Evolutionary conservation across 2,329 filamentous ascomycete species (phyloP).

Genomic region (Madurella fahalii): DNA sequence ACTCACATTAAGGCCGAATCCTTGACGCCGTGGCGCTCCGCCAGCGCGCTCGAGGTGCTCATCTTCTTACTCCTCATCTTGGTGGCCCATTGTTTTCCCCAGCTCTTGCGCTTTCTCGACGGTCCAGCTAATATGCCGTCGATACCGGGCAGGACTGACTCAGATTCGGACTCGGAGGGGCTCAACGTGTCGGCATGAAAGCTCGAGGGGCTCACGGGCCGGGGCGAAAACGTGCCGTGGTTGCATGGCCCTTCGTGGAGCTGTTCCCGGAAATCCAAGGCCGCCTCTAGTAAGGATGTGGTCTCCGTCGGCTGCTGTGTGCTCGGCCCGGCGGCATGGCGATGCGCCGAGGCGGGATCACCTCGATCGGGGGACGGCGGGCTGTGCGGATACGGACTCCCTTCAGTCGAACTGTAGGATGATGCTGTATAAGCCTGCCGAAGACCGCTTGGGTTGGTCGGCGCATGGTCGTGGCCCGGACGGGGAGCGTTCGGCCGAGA

Average conservation of each 20-base stretch:
- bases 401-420: conserved; percentile 16
- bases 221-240: conserved; percentile 74
- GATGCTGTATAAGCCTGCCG: conserved; percentile 41
- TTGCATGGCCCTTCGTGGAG: conserved; percentile 52
- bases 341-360: conserved; percentile 19
- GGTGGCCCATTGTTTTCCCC: conserved; percentile 47
- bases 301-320: conserved; percentile 40
- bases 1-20: conserved; percentile 70
- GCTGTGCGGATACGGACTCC: neutral
- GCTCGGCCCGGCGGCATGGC: conserved; percentile 24
- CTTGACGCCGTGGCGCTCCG: conserved; percentile 68
- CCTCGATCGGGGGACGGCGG: conserved; percentile 13
- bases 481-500: conserved; percentile 13
- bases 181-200: conserved; percentile 23
- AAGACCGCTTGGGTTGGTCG: conserved; percentile 43
- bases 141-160: conserved; percentile 33
- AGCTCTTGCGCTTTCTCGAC: conserved; percentile 39
- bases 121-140: conserved; percentile 38
- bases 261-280: conserved; percentile 34
- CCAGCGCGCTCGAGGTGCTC: conserved; percentile 68
- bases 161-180: conserved; percentile 28
- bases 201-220: conserved; percentile 49
- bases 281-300: conserved; percentile 45
- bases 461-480: conserved; percentile 34
- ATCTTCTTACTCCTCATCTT: conserved; percentile 61